Evolutionary conservation across 495 filamentous ascomycete genomes (phyloP).

Genomic region (Hypoxylon cercidicola): DNA sequence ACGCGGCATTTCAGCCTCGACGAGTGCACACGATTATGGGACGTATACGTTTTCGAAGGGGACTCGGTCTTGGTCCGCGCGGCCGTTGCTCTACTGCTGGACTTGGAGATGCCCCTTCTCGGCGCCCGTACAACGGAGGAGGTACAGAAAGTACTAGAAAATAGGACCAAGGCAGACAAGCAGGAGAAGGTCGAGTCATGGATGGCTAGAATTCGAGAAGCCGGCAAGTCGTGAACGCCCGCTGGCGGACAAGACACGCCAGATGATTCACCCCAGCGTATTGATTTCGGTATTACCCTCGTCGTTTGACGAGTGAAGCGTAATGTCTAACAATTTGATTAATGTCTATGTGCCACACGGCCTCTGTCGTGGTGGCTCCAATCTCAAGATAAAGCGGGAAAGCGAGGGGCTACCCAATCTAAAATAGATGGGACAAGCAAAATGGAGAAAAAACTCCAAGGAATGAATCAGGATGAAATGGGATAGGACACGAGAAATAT

Average conservation of each 20-base stretch:
- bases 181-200: slow-evolving; percentile 73
- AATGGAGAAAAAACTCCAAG: slow-evolving; percentile 15
- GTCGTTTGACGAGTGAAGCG: background rate
- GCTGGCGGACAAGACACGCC: too few species aligned
- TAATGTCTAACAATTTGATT: too few species aligned
- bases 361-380: too few species aligned
- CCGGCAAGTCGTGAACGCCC: slow-evolving; percentile 64
- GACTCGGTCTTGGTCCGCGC: slow-evolving; percentile 83
- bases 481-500: slow-evolving; percentile 22
- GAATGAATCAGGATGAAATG: slow-evolving; percentile 26
- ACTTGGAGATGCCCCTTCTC: slow-evolving; percentile 55
- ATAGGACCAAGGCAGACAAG: slow-evolving; percentile 26
- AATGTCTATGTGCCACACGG: too few species aligned
- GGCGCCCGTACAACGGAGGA: slow-evolving; percentile 47
- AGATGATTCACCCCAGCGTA: too few species aligned
- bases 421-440: slow-evolving; percentile 3
- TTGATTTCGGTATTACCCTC: background rate
- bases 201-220: slow-evolving; percentile 72
- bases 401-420: slow-evolving; percentile 17
- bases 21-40: slow-evolving; percentile 83
- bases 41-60: slow-evolving; percentile 94
- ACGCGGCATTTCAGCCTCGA: slow-evolving; percentile 71
- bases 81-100: slow-evolving; percentile 74
- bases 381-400: background rate
- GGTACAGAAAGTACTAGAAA: slow-evolving; percentile 44